Base-by-base conservation (phyloP, 192 early-diverging fungal species). In the Coemansia sp. region DNA sequence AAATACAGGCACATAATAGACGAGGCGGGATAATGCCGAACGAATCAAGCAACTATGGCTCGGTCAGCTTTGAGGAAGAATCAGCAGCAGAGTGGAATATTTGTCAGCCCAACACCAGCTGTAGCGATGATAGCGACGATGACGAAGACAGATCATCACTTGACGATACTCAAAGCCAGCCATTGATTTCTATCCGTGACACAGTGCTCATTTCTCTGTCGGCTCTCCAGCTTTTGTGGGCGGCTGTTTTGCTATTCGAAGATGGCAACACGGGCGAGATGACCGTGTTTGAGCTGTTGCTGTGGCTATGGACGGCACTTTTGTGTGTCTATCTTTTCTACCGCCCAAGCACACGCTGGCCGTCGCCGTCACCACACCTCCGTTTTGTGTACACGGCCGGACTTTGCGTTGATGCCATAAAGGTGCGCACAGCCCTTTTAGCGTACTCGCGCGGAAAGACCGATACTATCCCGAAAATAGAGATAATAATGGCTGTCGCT, bases 321-420 rank as follows among this genome's bases (percentile, higher is more conserved):
- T 60, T 82, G 36, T 82, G 79, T 45, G 48, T 43, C 12, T 82
- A 82, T 36, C 63, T 73, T 16, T 60, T 77, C 33, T 65, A 49
- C 38, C 79, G 79, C 51, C 36, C 56, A 15, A 64, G 48, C 21
- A 44, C 35, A 15, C 44, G 18, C 11, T 38, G 55, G 12, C 79
- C 79, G 18, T 82, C 79, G 61, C 79, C 79, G 2, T 82, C 79
- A 52, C 79, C 79, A 4, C 79, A 82, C 18, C 35, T 82, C 63
- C 74, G 79, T 8, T 61, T 82, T n/a, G 67, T 77, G 24, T 82
- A 62, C 26, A 43, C 68, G 15, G 71, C 33, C 35, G 79, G 75
- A 10, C 15, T 77, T 12, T 58, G 23, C 14, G 36, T 82, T 16
- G 71, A 77, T 33, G 61, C 49, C n/a, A 49, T 71, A 36, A 76